These are phyloP conservation scores for Solanum pimpinellifolium DNA, from an alignment of 257 asterid genomes.

Conservation along the genomic window DNA sequence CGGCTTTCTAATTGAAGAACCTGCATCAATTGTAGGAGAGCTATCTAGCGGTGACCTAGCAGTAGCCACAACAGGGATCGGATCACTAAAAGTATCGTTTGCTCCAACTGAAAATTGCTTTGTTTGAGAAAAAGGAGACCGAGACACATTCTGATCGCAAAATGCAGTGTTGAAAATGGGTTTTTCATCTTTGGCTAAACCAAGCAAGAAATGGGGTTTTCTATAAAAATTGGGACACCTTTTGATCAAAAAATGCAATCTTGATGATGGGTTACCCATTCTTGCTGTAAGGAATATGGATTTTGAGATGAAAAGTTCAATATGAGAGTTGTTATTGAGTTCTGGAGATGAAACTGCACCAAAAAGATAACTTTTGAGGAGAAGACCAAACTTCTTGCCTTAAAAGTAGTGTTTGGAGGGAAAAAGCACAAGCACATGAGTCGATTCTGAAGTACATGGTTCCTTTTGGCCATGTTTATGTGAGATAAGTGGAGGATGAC, in stretches of 20 bases:
- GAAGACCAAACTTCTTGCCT: not conserved
- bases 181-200: not conserved
- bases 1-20: constrained; percentile 78
- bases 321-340: not conserved
- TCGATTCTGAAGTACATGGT: not conserved
- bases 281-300: constrained; percentile 25
- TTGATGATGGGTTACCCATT: not conserved
- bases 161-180: not conserved
- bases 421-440: not conserved
- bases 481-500: not conserved
- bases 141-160: not conserved
- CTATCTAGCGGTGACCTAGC: constrained; percentile 15
- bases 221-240: constrained; percentile 4
- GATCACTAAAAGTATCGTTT: constrained; percentile 5
- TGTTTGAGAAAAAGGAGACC: constrained; percentile 9
- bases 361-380: not conserved
- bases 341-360: not conserved
- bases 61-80: constrained; percentile 10
- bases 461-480: not conserved
- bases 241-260: not conserved
- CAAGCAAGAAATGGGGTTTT: constrained; percentile 22
- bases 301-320: constrained; percentile 4
- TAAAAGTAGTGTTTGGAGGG: not conserved
- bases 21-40: constrained; percentile 53
- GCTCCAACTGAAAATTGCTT: constrained; percentile 31